Conservation (phyloP, 257 asterid species). For the Dorcoceras hygrometricum region DNA sequence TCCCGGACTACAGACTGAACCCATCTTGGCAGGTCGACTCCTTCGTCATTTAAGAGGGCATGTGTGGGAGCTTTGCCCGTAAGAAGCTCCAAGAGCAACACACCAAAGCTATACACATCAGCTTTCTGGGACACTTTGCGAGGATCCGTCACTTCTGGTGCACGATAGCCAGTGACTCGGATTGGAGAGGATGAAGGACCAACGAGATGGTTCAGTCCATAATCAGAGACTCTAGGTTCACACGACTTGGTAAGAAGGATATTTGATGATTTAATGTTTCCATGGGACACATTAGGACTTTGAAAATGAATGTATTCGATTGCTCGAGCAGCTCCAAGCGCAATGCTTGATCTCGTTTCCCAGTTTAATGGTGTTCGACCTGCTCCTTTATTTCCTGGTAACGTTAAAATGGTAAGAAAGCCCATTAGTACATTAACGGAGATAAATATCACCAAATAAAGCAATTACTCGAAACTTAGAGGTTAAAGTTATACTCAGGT, state of each 20-base stretch:
- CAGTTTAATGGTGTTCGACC: constrained; percentile 40
- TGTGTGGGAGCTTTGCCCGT: constrained; percentile 45
- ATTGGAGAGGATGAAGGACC: constrained; percentile 43
- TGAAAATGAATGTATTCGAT: constrained; percentile 40
- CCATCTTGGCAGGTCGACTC: constrained; percentile 53
- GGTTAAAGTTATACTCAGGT: neutral
- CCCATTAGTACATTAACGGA: too few species aligned
- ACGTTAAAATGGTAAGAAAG: neutral
- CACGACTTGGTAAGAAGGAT: constrained; percentile 38
- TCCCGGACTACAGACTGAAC: constrained; percentile 40
- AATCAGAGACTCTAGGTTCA: constrained; percentile 41
- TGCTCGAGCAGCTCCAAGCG: constrained; percentile 45
- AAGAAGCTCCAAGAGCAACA: constrained; percentile 43
- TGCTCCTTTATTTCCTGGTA: constrained; percentile 37
- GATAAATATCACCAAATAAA: neutral
- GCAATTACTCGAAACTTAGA: neutral
- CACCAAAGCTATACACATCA: constrained; percentile 50
- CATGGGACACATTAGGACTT: constrained; percentile 36
- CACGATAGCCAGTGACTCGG: constrained; percentile 41
- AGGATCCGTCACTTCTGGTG: constrained; percentile 45
- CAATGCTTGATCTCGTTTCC: constrained; percentile 40
- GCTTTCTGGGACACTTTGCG: constrained; percentile 43
- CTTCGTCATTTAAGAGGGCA: constrained; percentile 43
- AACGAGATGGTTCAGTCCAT: constrained; percentile 38
- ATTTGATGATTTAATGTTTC: constrained; percentile 47